These are phyloP conservation scores for Microcera coccophila DNA, from an alignment of 2,329 filamentous ascomycete species.

Conservation along the genomic window DNA sequence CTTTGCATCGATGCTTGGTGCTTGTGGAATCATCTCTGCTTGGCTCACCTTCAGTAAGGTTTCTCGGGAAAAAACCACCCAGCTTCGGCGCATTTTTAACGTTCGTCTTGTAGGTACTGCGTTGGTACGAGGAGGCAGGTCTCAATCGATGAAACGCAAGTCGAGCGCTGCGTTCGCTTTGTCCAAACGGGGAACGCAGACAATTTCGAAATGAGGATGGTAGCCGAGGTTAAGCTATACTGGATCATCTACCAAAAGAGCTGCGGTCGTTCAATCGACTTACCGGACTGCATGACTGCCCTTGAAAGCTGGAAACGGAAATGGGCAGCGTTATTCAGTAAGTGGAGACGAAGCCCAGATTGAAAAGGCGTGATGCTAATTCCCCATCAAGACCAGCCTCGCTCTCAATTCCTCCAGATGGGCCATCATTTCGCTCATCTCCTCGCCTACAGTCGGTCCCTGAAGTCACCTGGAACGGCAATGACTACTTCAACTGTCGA, in stretches of 20 bases:
- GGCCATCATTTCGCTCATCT: conserved; percentile 28
- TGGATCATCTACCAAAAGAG: conserved; percentile 27
- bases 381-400: conserved; percentile 17
- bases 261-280: conserved; percentile 5
- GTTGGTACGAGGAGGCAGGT: conserved; percentile 24
- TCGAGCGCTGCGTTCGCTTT: conserved; percentile 18
- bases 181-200: conserved; percentile 6
- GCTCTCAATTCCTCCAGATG: conserved; percentile 30
- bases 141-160: conserved; percentile 16
- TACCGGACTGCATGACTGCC: conserved; percentile 7
- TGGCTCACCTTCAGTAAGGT: conserved; percentile 28
- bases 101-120: conserved; percentile 17
- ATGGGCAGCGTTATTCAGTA: conserved; percentile 22
- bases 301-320: conserved; percentile 21
- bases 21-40: conserved; percentile 28
- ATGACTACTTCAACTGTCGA: conserved; percentile 12
- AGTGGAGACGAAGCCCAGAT: background rate
- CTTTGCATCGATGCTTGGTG: conserved; percentile 16
- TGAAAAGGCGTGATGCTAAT: conserved; percentile 2
- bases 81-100: too few species aligned
- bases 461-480: conserved; percentile 14
- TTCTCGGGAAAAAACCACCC: too few species aligned
- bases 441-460: conserved; percentile 19
- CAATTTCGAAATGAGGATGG: conserved; percentile 28
- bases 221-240: conserved; percentile 26